Percentiles rank a stretch among this genome's conserved stretches.
Evolutionary conservation across 2,329 filamentous ascomycete species (phyloP).

Genomic region (Biscogniauxia marginata): DNA sequence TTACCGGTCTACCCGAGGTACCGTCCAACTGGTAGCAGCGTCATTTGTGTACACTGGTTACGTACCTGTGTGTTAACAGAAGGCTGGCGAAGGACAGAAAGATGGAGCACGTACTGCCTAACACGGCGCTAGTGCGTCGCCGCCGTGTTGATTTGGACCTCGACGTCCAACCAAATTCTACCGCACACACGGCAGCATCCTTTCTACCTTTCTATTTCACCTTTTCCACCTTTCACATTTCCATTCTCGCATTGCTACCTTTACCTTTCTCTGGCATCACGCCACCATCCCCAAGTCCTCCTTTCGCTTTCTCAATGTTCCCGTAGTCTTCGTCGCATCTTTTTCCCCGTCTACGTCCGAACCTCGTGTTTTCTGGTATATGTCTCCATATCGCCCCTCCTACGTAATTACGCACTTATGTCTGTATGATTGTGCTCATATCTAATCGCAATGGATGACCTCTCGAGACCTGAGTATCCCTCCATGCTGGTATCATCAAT

Average conservation of each 20-base stretch:
- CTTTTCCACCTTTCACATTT: not conserved
- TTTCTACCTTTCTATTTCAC: not conserved
- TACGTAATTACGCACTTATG: slow-evolving; percentile 21
- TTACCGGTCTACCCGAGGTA: not conserved
- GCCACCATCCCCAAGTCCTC: slow-evolving; percentile 10
- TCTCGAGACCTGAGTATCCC: slow-evolving; percentile 88
- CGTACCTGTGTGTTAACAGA: not conserved
- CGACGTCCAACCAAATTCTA: not conserved
- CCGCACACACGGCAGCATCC: not conserved
- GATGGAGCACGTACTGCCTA: not conserved
- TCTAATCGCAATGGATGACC: slow-evolving; percentile 61
- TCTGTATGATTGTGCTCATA: slow-evolving; percentile 32
- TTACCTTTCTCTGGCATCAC: slow-evolving; percentile 1
- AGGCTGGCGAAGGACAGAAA: not conserved
- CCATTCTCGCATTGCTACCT: slow-evolving; percentile 7
- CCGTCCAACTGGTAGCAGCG: too few species aligned
- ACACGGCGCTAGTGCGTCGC: not conserved
- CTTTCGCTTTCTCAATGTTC: slow-evolving; percentile 15
- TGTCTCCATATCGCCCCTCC: slow-evolving; percentile 29
- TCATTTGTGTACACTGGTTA: too few species aligned
- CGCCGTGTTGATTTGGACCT: not conserved
- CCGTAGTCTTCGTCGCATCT: slow-evolving; percentile 8
- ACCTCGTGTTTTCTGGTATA: slow-evolving; percentile 18
- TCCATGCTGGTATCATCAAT: slow-evolving; percentile 72
- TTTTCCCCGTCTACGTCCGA: slow-evolving; percentile 11